Percentiles rank a stretch among this genome's conserved stretches.
Conservation (phyloP, 2,329 filamentous ascomycete genomes). For the Trichocomaceae sp. region DNA sequence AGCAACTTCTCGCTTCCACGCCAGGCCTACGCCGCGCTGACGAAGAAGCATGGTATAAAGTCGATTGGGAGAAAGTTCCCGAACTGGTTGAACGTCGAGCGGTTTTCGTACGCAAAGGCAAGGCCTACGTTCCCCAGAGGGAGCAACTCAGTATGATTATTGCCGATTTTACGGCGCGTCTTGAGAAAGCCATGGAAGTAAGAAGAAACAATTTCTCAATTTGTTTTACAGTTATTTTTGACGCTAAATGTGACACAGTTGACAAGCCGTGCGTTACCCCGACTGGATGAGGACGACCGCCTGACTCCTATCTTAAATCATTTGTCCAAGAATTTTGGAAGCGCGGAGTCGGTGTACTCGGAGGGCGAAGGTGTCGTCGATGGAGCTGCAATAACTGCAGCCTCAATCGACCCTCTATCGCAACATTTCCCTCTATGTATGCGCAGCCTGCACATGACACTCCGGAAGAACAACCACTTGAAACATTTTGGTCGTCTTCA, state of each 20-base stretch:
- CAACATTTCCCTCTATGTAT: conserved; percentile 88
- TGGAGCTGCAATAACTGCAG: conserved; percentile 68
- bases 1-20: conserved; percentile 56
- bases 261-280: conserved; percentile 82
- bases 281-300: conserved; percentile 92
- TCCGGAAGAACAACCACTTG: conserved; percentile 81
- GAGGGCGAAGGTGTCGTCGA: conserved; percentile 57
- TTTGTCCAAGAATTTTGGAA: conserved; percentile 91
- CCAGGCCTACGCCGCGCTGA: conserved; percentile 50
- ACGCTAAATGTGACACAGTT: conserved; percentile 45
- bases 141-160: conserved; percentile 87
- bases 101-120: conserved; percentile 71
- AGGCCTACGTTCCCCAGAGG: conserved; percentile 80
- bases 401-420: conserved; percentile 71
- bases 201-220: conserved; percentile 10
- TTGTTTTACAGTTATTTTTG: neutral
- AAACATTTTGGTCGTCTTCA: conserved; percentile 92
- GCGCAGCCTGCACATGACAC: conserved; percentile 77
- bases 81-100: conserved; percentile 76
- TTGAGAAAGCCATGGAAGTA: conserved; percentile 81
- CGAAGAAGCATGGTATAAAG: conserved; percentile 89
- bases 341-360: conserved; percentile 76
- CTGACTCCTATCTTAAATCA: conserved; percentile 69
- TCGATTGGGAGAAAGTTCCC: conserved; percentile 89
- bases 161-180: conserved; percentile 70